A percentile compares a stretch with the other conserved stretches of the same genome.
Conservation (phyloP, 805 yeast species). For the Metschnikowia anglica region DNA sequence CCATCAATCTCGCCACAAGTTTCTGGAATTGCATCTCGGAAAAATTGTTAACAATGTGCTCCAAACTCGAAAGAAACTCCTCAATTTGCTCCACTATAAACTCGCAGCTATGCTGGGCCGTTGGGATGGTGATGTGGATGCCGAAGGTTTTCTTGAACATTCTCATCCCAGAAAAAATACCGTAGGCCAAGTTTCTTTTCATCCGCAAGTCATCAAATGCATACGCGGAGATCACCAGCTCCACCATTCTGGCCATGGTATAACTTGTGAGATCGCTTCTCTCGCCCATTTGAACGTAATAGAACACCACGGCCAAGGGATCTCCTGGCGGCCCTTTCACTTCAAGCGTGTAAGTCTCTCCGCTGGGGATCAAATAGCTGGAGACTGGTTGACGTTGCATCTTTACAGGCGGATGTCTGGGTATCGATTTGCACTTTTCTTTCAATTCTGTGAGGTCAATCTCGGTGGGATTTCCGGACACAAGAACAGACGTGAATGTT, state of each 20-base stretch:
- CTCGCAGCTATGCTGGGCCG: conserved; percentile 44
- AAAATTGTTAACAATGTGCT: conserved; percentile 26
- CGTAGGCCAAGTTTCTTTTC: conserved; percentile 61
- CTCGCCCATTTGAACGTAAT: conserved; percentile 57
- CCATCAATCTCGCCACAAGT: conserved; percentile 2
- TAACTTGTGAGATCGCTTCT: conserved; percentile 35
- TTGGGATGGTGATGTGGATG: conserved; percentile 55
- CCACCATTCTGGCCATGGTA: conserved; percentile 47
- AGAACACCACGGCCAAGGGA: conserved; percentile 37
- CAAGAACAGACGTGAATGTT: conserved; percentile 40
- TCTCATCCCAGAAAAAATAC: conserved; percentile 56
- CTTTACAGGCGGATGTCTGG: not conserved
- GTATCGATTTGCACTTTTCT: not conserved
- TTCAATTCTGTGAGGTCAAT: conserved; percentile 22
- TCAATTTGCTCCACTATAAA: conserved; percentile 48
- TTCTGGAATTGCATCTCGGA: conserved; percentile 32
- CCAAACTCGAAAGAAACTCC: conserved; percentile 46
- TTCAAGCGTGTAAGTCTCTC: not conserved
- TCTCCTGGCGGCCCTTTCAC: conserved; percentile 6
- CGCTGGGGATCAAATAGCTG: conserved; percentile 7
- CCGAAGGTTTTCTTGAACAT: conserved; percentile 54
- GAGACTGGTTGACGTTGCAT: conserved; percentile 3
- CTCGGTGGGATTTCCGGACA: conserved; percentile 49
- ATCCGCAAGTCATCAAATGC: conserved; percentile 50
- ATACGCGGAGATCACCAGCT: conserved; percentile 45